Evolutionary conservation across 2,329 filamentous ascomycete genomes (phyloP).

Genomic region (Beauveria bassiana): DNA sequence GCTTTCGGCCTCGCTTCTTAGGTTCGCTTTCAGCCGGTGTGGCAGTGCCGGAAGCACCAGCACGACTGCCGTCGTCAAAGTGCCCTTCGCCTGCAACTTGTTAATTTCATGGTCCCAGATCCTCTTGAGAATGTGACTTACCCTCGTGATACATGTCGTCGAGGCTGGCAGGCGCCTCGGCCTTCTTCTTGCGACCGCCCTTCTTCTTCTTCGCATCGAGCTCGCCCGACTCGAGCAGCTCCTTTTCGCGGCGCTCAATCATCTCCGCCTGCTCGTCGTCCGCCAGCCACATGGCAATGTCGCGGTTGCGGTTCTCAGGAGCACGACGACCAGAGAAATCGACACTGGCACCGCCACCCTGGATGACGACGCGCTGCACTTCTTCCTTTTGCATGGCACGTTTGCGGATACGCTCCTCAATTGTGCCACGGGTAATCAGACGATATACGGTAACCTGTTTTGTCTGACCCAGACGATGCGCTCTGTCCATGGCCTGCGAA

Average conservation of each 20-base stretch:
- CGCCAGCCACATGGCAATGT: conserved; percentile 97
- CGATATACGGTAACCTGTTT: conserved; percentile 95
- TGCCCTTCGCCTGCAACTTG: conserved; percentile 72
- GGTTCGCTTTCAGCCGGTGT: conserved; percentile 62
- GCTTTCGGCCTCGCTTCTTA: conserved; percentile 50
- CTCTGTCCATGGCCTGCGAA: conserved; percentile 97
- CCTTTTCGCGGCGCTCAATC: conserved; percentile 87
- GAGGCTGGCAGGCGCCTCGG: conserved; percentile 54
- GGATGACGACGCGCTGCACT: conserved; percentile 94
- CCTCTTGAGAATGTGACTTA: conserved; percentile 39
- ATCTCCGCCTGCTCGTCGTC: conserved; percentile 94
- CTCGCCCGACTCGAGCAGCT: conserved; percentile 68
- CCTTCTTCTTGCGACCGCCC: conserved; percentile 49
- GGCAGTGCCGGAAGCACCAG: conserved; percentile 61
- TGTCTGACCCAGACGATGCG: conserved; percentile 94
- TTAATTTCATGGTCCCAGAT: conserved; percentile 17
- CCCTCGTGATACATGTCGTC: conserved; percentile 99
- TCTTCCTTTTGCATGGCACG: conserved; percentile 97
- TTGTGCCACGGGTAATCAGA: conserved; percentile 91
- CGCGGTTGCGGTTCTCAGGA: conserved; percentile 88
- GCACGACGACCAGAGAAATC: conserved; percentile 91
- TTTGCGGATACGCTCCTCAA: conserved; percentile 96
- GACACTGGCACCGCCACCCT: conserved; percentile 80
- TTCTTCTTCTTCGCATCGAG: conserved; percentile 58
- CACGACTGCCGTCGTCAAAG: conserved; percentile 83